Evolutionary conservation across 148 eudicot species (phyloP).

Genomic region (Chenopodium berlandieri): DNA sequence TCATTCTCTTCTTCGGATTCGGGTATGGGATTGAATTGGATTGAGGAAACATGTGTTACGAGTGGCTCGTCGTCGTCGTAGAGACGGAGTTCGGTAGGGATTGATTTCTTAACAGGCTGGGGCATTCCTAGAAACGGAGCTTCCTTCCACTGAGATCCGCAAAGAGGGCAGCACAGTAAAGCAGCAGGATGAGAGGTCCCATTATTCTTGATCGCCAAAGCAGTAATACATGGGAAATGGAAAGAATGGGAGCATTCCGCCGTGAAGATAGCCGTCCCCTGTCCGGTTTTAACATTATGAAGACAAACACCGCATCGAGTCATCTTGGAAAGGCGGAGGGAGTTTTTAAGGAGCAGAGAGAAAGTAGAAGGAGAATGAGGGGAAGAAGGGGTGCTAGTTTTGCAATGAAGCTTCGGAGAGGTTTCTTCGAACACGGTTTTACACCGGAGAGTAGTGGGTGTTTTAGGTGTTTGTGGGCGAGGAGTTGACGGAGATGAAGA

Average conservation of each 20-base stretch:
- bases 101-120: conserved; percentile 7
- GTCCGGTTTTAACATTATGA: conserved; percentile 59
- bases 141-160: conserved; percentile 71
- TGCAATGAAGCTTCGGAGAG: conserved; percentile 11
- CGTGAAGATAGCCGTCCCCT: conserved; percentile 74
- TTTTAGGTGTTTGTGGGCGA: conserved; percentile 22
- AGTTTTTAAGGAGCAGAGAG: conserved; percentile 58
- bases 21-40: conserved; percentile 66
- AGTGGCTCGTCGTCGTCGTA: conserved; percentile 93
- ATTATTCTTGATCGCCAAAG: conserved; percentile 43
- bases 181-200: conserved; percentile 14
- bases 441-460: conserved; percentile 39
- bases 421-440: background rate
- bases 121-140: conserved; percentile 39
- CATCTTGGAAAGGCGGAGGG: conserved; percentile 47
- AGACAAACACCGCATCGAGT: conserved; percentile 66
- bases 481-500: conserved; percentile 47
- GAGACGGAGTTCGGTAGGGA: conserved; percentile 41
- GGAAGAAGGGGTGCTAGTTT: conserved; percentile 19
- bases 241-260: conserved; percentile 73
- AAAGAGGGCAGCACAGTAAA: conserved; percentile 59
- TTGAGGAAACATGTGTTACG: conserved; percentile 52
- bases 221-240: conserved; percentile 75
- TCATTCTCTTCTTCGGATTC: conserved; percentile 65
- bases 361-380: conserved; percentile 72